phyloP scores from a whole-genome alignment of 2,329 filamentous ascomycete genomes.

The Exutisphaerella laricina region DNA sequence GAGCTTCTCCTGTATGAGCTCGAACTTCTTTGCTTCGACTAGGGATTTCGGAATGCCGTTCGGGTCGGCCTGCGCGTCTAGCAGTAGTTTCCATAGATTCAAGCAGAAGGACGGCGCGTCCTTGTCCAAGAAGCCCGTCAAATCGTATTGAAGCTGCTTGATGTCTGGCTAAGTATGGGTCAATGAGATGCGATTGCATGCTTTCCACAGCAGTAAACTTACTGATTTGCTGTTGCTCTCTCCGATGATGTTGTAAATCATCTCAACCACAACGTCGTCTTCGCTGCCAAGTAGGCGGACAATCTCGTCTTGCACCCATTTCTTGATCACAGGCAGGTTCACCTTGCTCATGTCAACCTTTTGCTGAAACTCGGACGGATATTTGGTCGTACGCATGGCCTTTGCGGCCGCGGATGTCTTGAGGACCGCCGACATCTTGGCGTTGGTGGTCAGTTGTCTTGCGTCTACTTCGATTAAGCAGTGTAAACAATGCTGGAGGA shows the following conservation, averaged over 20 bases:
- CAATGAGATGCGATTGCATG: too few species aligned
- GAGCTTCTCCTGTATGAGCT: slow-evolving; percentile 91
- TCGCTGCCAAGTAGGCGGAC: slow-evolving; percentile 84
- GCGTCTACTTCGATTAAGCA: background rate
- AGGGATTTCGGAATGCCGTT: slow-evolving; percentile 92
- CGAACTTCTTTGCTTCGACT: slow-evolving; percentile 90
- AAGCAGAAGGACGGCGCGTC: slow-evolving; percentile 86
- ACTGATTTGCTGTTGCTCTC: too few species aligned
- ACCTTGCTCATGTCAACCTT: slow-evolving; percentile 98
- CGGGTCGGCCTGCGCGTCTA: slow-evolving; percentile 82
- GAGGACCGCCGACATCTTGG: slow-evolving; percentile 25
- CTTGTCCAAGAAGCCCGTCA: slow-evolving; percentile 92
- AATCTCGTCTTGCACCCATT: slow-evolving; percentile 92
- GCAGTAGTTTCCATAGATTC: slow-evolving; percentile 82
- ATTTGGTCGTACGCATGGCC: slow-evolving; percentile 84
- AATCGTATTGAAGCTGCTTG: slow-evolving; percentile 88
- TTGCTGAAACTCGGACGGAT: slow-evolving; percentile 84
- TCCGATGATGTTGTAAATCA: slow-evolving; percentile 66
- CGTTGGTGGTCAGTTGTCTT: background rate
- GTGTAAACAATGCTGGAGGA: background rate
- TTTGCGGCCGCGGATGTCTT: slow-evolving; percentile 79
- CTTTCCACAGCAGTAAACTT: too few species aligned
- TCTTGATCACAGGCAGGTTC: slow-evolving; percentile 96
- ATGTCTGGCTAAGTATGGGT: slow-evolving; percentile 66
- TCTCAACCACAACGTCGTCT: slow-evolving; percentile 91